Conservation (phyloP, 805 yeast genomes). For the Starmerella sirachaensis region DNA sequence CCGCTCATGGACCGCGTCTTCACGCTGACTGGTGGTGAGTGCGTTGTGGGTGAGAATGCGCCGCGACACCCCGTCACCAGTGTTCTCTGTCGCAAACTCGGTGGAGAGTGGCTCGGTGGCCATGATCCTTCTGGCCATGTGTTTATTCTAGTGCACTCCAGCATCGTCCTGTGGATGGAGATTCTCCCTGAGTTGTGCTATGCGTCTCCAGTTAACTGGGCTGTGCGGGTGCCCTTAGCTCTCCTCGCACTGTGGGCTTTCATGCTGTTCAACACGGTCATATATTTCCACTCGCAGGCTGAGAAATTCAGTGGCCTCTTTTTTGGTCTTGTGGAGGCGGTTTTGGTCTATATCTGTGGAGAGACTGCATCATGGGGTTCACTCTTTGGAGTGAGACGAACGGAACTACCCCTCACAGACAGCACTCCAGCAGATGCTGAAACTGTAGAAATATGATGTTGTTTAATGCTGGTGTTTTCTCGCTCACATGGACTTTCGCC, state of each 20-base stretch:
- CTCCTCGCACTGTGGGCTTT: slow-evolving; percentile 58
- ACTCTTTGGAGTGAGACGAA: slow-evolving; percentile 6
- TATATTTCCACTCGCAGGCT: slow-evolving; percentile 67
- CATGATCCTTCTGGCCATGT: slow-evolving; percentile 96
- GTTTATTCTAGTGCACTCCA: slow-evolving; percentile 58
- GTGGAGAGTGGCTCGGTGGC: slow-evolving; percentile 70
- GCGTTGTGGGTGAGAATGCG: slow-evolving; percentile 27
- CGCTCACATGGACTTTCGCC: too few species aligned
- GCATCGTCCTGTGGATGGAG: slow-evolving; percentile 57
- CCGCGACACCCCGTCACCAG: slow-evolving; percentile 5
- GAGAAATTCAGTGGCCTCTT: slow-evolving; percentile 66
- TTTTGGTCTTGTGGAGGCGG: slow-evolving; percentile 42
- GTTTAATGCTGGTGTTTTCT: too few species aligned
- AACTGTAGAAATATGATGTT: too few species aligned
- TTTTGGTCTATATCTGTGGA: slow-evolving; percentile 33
- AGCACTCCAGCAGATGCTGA: too few species aligned
- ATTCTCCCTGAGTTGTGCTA: slow-evolving; percentile 29
- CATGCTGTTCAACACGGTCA: slow-evolving; percentile 74
- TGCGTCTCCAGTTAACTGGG: slow-evolving; percentile 6
- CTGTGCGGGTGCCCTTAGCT: slow-evolving; percentile 27
- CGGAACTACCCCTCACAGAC: too few species aligned
- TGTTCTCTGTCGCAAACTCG: slow-evolving; percentile 39
- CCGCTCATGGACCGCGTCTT: slow-evolving; percentile 87
- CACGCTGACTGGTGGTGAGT: slow-evolving; percentile 68
- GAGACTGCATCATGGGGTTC: slow-evolving; percentile 6